Evolutionary conservation across 1,284 basidiomycete genomes (phyloP).

Genomic region (Violaceomyces palustris): DNA sequence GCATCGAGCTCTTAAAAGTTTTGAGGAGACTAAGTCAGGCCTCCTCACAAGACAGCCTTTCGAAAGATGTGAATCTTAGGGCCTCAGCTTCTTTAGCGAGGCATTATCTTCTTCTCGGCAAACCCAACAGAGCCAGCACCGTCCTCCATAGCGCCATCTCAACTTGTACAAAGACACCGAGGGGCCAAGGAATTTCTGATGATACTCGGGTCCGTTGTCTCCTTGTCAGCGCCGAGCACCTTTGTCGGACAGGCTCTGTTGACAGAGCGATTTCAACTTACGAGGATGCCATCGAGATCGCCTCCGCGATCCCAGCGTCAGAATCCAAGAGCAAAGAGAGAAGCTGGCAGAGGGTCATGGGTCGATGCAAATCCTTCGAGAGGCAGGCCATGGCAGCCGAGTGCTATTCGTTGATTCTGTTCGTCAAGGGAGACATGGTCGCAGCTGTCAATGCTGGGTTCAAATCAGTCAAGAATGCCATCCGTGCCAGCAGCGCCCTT

Average conservation of each 20-base stretch:
- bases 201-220: constrained; percentile 23
- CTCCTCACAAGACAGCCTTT: constrained; percentile 1
- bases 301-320: neutral
- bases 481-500: constrained; percentile 12
- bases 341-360: constrained; percentile 9
- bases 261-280: constrained; percentile 14
- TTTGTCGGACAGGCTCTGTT: constrained; percentile 5
- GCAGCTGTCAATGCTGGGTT: constrained; percentile 17
- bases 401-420: constrained; percentile 9
- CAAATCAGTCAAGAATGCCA: constrained; percentile 13
- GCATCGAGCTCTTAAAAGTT: constrained; percentile 24
- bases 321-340: neutral
- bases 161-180: no score
- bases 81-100: constrained; percentile 13
- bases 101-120: constrained; percentile 19
- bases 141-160: no score
- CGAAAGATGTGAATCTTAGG: constrained; percentile 13
- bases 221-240: constrained; percentile 15
- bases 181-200: no score
- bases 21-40: constrained; percentile 14
- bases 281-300: constrained; percentile 14
- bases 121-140: constrained; percentile 9
- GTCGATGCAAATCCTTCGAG: constrained; percentile 13
- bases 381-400: constrained; percentile 19
- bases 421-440: constrained; percentile 15